Conservation (phyloP, 352 stramenopile species). For the Elongisporangium undulatum region DNA sequence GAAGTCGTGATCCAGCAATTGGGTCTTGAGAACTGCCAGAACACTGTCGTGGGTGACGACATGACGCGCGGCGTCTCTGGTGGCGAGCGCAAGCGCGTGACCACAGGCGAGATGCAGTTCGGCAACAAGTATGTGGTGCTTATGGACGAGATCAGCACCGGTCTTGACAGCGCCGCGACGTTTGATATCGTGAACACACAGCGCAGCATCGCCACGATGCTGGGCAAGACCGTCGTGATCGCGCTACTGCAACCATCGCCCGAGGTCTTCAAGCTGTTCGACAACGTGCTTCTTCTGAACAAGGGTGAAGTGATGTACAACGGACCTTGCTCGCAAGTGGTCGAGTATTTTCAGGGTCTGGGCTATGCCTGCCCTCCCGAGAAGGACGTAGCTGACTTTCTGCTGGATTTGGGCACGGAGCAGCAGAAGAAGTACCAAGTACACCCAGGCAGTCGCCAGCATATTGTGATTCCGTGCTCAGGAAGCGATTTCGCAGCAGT, state of each 20-base stretch:
- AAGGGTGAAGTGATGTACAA: constrained; percentile 61
- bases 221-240: constrained; percentile 52
- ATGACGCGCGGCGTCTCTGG: constrained; percentile 57
- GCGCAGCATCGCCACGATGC: constrained; percentile 30
- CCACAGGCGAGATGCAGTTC: constrained; percentile 83
- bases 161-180: constrained; percentile 87
- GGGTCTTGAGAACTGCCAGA: constrained; percentile 33
- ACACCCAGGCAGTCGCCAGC: background rate
- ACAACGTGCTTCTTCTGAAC: constrained; percentile 53
- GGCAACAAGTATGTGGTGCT: constrained; percentile 60
- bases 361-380: constrained; percentile 33
- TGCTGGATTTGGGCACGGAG: constrained; percentile 18
- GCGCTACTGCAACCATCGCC: constrained; percentile 49
- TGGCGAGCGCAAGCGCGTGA: constrained; percentile 69
- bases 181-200: constrained; percentile 88
- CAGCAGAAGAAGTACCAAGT: constrained; percentile 15
- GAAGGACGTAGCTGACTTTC: constrained; percentile 19
- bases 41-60: constrained; percentile 29
- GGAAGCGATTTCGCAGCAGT: constrained; percentile 7
- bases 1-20: constrained; percentile 38
- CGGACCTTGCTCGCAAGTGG: constrained; percentile 31
- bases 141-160: constrained; percentile 91
- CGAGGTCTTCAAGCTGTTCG: constrained; percentile 53
- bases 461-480: background rate
- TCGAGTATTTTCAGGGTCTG: constrained; percentile 33